Evolutionary conservation across 2,329 filamentous ascomycete genomes (phyloP), one percentile per base, ranked within the genome.

Genomic region (Leptographium lundbergii): DNA sequence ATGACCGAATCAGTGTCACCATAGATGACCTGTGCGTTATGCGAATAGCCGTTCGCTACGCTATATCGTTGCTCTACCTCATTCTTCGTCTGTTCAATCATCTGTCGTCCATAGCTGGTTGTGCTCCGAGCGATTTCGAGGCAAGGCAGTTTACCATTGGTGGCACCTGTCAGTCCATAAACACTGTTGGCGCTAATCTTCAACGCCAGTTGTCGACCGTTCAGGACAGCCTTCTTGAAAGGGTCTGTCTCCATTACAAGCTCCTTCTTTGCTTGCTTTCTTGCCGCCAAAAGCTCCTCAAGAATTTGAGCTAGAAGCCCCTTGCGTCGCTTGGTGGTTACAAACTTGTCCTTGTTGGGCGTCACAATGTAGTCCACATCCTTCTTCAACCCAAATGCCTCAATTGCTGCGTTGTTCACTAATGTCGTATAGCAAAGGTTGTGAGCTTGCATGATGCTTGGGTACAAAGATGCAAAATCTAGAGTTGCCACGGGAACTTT

Each of bases 1-100:
- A 99, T 99, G 75, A 99, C 94, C 10, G 94, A 99, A 79, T 99
- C 94, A 2, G 94, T 99, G 72, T 99, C 94, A 75, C 94, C 94
- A 66, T 99, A 99, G 63, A 99, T 95, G 74, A 99, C 94, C 69
- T 96, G 86, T 0, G 94, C 94, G 70, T 99, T 89, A 70, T 97
- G 90, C 1, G 82, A 84, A 72, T 97, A 99, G 22, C 94, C 94
- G 67, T 99, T 97, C 56, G 89, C 89, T 59, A 96, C 91, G 55
- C 83, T 92, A 72, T 96, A 99, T 65, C 84, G 86, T 48, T 81
- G 79, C 73, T 97, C 92, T 7, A 99, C 94, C 70, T 97, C 94
- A n/a, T 87, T 81, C 72, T 96, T 97, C 0, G 94, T 97, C 74
- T 86, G 94, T 72, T 97, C 92, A 76, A 99, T 99, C 94, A 99